phyloP scores from a whole-genome alignment of 164 flowering plant genomes.

The Annona squamosa region DNA sequence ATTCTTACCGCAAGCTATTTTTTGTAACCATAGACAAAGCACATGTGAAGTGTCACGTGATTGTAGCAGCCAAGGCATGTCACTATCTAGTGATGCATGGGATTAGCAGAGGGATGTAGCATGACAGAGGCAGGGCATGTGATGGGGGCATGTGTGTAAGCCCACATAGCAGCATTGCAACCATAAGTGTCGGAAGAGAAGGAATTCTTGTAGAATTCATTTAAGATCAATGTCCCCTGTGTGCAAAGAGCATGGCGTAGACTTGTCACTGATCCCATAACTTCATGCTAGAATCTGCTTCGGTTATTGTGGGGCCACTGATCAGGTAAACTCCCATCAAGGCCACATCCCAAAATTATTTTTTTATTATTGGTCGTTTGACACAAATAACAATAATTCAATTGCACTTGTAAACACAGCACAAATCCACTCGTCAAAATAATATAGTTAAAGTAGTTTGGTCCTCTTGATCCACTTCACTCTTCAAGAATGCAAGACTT shows the following conservation, averaged over 20 bases:
- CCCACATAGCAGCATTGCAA: neutral
- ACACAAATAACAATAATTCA: too few species aligned
- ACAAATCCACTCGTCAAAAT: too few species aligned
- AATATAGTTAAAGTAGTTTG: too few species aligned
- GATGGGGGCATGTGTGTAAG: slow-evolving; percentile 5
- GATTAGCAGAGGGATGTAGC: neutral
- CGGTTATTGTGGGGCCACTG: neutral
- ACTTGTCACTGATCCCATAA: neutral
- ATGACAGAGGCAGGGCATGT: neutral
- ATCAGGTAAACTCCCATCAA: neutral
- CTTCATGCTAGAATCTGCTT: neutral
- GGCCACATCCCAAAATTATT: neutral
- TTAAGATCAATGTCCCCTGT: neutral
- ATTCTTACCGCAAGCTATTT: neutral
- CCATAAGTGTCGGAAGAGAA: neutral
- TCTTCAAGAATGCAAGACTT: too few species aligned
- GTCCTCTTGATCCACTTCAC: too few species aligned
- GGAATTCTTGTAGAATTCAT: neutral
- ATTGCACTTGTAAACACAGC: too few species aligned
- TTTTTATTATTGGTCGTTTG: too few species aligned
- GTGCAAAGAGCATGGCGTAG: neutral
- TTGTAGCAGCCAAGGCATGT: neutral
- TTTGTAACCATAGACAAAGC: neutral
- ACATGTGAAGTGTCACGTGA: neutral
- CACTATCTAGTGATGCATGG: neutral